A percentile compares a stretch with the other conserved stretches of the same genome.
These are phyloP conservation scores for Moricandia arvensis DNA, from an alignment of 345 rosid genomes.

Conservation along the genomic window DNA sequence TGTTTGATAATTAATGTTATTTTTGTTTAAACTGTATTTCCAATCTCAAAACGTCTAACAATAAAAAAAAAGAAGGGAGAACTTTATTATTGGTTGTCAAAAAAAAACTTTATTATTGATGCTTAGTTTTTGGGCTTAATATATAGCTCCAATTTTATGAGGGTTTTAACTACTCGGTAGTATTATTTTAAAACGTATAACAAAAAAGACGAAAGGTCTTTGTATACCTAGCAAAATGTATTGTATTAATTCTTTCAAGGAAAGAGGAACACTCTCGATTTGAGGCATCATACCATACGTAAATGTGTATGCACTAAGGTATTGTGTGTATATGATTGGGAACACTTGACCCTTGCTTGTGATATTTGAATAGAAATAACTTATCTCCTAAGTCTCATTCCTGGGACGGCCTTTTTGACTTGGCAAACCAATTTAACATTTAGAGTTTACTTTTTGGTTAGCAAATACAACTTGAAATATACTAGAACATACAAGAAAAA, in stretches of 20 bases:
- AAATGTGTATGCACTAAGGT: constrained; percentile 2
- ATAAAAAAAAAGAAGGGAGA: too few relatives aligned
- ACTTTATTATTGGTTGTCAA: too few relatives aligned
- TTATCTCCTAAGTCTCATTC: constrained; percentile 26
- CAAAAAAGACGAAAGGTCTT: neutral
- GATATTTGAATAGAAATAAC: constrained; percentile 8
- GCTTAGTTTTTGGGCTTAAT: neutral
- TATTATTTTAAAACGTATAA: neutral
- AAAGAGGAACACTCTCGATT: neutral
- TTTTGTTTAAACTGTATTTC: too few relatives aligned
- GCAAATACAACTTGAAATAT: neutral
- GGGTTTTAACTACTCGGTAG: neutral
- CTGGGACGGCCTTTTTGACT: constrained; percentile 27
- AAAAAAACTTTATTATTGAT: too few relatives aligned
- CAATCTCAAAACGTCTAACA: too few relatives aligned
- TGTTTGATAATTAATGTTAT: too few relatives aligned
- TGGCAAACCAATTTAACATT: neutral
- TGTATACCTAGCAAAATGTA: constrained; percentile 16
- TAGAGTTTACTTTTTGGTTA: neutral
- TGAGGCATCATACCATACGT: constrained; percentile 8
- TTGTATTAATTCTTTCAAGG: neutral
- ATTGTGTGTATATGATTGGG: neutral
- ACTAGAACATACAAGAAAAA: neutral
- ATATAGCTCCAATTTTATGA: neutral
- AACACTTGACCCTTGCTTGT: constrained; percentile 15